Conservation (phyloP, 2,329 filamentous ascomycete genomes). For the Zymoseptoria tritici region DNA sequence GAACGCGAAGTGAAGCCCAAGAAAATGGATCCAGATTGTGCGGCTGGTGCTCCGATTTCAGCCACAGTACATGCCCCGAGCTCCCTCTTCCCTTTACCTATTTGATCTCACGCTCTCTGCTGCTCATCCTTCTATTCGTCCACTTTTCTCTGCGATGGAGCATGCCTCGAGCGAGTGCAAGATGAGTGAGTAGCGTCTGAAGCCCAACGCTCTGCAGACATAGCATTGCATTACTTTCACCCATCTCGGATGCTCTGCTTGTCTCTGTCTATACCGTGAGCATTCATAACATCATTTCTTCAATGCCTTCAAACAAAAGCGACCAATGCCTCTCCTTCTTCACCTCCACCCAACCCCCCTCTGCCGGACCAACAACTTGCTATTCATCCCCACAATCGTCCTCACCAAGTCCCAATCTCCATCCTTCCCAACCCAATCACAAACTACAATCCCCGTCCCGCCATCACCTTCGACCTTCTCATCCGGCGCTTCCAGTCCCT, state of each 20-base stretch:
- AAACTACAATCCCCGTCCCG: slow-evolving; percentile 79
- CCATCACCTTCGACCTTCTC: slow-evolving; percentile 39
- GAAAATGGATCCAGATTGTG: background rate
- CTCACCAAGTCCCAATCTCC: slow-evolving; percentile 87
- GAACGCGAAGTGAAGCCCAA: background rate
- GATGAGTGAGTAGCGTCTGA: too few relatives aligned
- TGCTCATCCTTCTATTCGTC: too few relatives aligned
- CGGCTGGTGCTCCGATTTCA: background rate
- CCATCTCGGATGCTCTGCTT: background rate
- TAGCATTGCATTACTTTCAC: too few relatives aligned
- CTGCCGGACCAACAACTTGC: slow-evolving; percentile 18
- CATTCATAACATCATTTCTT: background rate
- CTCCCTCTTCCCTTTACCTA: too few relatives aligned
- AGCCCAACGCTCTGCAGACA: too few relatives aligned
- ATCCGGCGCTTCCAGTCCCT: slow-evolving; percentile 21
- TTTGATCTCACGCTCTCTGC: too few relatives aligned
- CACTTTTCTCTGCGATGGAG: too few relatives aligned
- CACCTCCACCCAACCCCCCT: slow-evolving; percentile 3
- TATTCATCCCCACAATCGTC: slow-evolving; percentile 85
- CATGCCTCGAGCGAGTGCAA: too few relatives aligned
- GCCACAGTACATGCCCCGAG: background rate
- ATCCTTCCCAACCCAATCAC: slow-evolving; percentile 81
- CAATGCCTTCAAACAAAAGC: background rate
- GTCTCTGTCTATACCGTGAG: background rate
- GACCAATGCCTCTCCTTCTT: background rate